Evolutionary conservation across 495 filamentous ascomycete species (phyloP).

Genomic region (Neurospora africana): DNA sequence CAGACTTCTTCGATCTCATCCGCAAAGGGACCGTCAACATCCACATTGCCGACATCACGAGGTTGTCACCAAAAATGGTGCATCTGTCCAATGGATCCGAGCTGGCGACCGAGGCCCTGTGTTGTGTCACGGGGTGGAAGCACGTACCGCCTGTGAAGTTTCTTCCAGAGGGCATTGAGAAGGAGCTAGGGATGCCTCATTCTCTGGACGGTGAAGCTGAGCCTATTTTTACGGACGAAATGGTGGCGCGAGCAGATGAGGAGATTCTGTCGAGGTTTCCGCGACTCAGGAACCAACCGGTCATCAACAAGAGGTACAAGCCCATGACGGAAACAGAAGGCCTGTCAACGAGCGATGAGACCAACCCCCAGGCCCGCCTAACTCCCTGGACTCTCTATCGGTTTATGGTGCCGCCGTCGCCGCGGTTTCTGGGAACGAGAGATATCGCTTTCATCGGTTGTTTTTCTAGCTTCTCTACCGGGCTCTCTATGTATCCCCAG

Average conservation of each 20-base stretch:
- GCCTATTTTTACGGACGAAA: conserved; percentile 21
- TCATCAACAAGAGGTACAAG: conserved; percentile 31
- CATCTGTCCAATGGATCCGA: conserved; percentile 45
- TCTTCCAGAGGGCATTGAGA: conserved; percentile 43
- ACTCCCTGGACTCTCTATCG: conserved; percentile 46
- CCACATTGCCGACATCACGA: conserved; percentile 50
- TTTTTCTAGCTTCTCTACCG: conserved; percentile 52
- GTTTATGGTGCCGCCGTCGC: conserved; percentile 58
- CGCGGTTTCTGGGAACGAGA: conserved; percentile 37
- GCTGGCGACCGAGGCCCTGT: conserved; percentile 51
- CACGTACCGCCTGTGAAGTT: conserved; percentile 53
- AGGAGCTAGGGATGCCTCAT: conserved; percentile 36
- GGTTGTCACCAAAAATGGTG: conserved; percentile 37
- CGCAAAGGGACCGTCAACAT: conserved; percentile 47
- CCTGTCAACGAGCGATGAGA: conserved; percentile 20
- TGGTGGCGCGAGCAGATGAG: conserved; percentile 40
- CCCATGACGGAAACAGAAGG: conserved; percentile 32
- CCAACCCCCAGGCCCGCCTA: conserved; percentile 24
- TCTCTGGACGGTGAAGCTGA: conserved; percentile 9
- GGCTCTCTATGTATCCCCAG: conserved; percentile 53
- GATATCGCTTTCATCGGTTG: conserved; percentile 60
- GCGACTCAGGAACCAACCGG: conserved; percentile 39
- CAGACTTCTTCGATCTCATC: conserved; percentile 53
- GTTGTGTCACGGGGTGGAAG: conserved; percentile 62
- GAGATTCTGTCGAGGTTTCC: conserved; percentile 63